Evolutionary conservation across 257 asterid genomes (phyloP).

Genomic region (Solanum corneliomulleri): DNA sequence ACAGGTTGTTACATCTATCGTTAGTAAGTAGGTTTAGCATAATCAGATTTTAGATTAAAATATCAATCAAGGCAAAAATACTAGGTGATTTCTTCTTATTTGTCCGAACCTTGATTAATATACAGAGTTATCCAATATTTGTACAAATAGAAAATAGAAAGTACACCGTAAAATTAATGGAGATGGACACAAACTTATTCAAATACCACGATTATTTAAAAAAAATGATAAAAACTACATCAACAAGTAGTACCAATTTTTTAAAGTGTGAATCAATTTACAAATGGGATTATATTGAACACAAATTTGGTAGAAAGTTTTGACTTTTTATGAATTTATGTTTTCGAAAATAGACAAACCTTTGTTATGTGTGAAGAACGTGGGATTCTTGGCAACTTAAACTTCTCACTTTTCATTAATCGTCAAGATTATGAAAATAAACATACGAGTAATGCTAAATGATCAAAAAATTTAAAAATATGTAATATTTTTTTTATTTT

Average conservation of each 20-base stretch:
- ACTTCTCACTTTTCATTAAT: background rate
- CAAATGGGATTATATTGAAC: background rate
- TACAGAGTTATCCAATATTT: accelerated
- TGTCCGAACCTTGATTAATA: accelerated
- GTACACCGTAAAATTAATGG: accelerated
- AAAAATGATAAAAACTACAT: background rate
- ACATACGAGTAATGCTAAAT: no score
- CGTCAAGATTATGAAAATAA: background rate
- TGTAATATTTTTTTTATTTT: accelerated
- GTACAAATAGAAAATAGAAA: background rate
- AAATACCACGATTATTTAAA: accelerated
- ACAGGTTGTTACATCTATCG: background rate
- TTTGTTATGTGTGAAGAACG: background rate
- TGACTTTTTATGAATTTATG: background rate
- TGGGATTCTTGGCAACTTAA: background rate
- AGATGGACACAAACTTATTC: background rate
- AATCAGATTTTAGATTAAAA: background rate
- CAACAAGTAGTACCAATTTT: background rate
- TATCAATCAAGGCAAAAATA: accelerated
- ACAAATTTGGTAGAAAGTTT: background rate
- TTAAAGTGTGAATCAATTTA: background rate
- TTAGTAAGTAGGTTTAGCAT: background rate
- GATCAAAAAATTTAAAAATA: no score
- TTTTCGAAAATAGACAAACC: background rate
- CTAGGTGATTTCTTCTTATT: background rate